Evolutionary conservation across 768 basidiomycete species (phyloP), one percentile per base, ranked within the genome.

Genomic region (Xerocomellus intermedius): DNA sequence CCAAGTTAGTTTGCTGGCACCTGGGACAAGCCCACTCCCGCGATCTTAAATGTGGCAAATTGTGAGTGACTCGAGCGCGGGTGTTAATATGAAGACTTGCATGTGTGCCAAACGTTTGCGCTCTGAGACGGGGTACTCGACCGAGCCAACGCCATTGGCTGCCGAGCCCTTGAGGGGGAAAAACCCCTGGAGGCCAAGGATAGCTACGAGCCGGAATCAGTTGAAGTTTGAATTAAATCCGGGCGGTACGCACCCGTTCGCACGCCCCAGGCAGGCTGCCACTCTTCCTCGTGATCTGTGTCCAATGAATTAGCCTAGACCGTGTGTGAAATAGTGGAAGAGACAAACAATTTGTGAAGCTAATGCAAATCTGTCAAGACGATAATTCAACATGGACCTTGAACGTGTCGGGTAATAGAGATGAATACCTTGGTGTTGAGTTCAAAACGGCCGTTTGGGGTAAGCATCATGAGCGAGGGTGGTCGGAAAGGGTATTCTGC

Each of bases 251-350:
- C 55, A 89, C 90, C 94, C 52, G 95, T 98, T 58, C 96, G 83
- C 19, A 98, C 91, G 52, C 96, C 96, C 96, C 96, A 98, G 24
- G 94, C 93, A 36, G 96, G 96, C 71, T 98, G 94, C 96, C 96
- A 98, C 32, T 91, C 79, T 62, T 98, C 96, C 72, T 94, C 92
- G 61, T 98, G 94, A 77, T 96, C 89, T 92, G 63, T 92, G 63
- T 39, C 19, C 8, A 43, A 61, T 57, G 45, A 56, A 42, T 67
- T 50, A 71, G 62, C 55, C 69, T 72, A 73, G 69, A 59, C 64
- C 56, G 35, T 33, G 47, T 54, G 57, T 57, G 55, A 59, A 62
- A 56, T 53, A n/a, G 53, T 16, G 56, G 48, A 52, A 45, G 45
- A 39, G 33, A 77, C 87, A 50, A 64, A 94, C 91, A 94, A 61